phyloP scores from a whole-genome alignment of 1,284 basidiomycete species.

The Fomitopsis pinicola region DNA sequence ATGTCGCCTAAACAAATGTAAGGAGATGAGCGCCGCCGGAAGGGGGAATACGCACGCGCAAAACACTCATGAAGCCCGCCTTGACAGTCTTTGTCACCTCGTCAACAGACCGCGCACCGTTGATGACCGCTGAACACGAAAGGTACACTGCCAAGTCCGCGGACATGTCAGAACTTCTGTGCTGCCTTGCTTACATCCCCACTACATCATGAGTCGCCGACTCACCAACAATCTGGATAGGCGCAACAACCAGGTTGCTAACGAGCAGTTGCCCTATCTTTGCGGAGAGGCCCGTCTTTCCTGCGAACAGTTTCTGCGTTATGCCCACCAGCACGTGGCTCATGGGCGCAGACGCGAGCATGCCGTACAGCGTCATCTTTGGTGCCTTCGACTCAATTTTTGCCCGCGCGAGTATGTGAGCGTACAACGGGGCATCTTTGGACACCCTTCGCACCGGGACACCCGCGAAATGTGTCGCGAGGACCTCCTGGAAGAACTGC shows the following conservation, averaged over 20 bases:
- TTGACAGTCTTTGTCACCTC: slow-evolving; percentile 71
- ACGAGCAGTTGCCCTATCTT: slow-evolving; percentile 75
- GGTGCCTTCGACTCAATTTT: slow-evolving; percentile 63
- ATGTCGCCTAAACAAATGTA: slow-evolving; percentile 47
- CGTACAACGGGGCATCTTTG: slow-evolving; percentile 49
- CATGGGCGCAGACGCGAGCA: slow-evolving; percentile 81
- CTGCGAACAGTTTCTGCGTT: slow-evolving; percentile 75
- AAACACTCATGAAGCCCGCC: slow-evolving; percentile 70
- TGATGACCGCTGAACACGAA: slow-evolving; percentile 80
- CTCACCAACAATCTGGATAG: slow-evolving; percentile 71
- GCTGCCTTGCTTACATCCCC: not conserved
- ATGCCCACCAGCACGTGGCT: slow-evolving; percentile 69
- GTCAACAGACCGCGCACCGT: slow-evolving; percentile 67
- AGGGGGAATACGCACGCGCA: slow-evolving; percentile 44
- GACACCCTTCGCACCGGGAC: slow-evolving; percentile 45
- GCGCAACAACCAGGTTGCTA: slow-evolving; percentile 75
- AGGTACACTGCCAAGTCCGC: slow-evolving; percentile 44
- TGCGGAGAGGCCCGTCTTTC: slow-evolving; percentile 64
- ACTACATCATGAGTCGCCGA: slow-evolving; percentile 8
- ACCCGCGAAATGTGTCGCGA: slow-evolving; percentile 68
- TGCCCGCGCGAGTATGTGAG: slow-evolving; percentile 48
- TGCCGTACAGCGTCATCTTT: slow-evolving; percentile 84
- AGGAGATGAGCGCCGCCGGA: not conserved
- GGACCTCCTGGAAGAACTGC: slow-evolving; percentile 78
- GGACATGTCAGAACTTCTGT: not conserved